phyloP scores from a whole-genome alignment of 140 eudicot genomes.

The Ambrosia hybrid region DNA sequence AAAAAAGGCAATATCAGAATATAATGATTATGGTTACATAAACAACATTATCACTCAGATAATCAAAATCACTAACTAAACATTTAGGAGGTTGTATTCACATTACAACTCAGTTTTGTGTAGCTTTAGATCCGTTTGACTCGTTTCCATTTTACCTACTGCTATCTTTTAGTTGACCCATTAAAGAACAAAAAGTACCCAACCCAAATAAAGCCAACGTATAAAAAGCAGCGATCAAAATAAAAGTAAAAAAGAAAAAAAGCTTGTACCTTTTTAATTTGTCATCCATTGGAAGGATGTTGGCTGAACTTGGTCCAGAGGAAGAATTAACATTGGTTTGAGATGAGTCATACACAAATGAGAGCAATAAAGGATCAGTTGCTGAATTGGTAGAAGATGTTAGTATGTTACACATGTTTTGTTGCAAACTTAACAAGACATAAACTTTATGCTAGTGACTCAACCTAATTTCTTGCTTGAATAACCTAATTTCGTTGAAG shows the following conservation, averaged over 20 bases:
- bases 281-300: slow-evolving; percentile 24
- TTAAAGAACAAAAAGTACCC: neutral
- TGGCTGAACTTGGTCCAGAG: slow-evolving; percentile 35
- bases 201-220: neutral
- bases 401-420: neutral
- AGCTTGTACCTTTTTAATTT: slow-evolving; percentile 40
- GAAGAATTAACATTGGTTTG: slow-evolving; percentile 31
- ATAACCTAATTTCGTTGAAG: no score
- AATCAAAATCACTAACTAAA: neutral
- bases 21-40: neutral
- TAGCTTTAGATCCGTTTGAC: neutral
- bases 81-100: neutral
- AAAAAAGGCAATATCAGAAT: neutral
- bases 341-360: slow-evolving; percentile 47
- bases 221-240: neutral
- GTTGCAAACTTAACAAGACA: no score
- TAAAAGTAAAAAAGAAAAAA: neutral
- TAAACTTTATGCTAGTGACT: no score
- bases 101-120: neutral
- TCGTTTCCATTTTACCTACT: neutral
- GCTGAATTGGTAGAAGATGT: slow-evolving; percentile 48
- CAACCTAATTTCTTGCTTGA: no score
- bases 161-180: neutral
- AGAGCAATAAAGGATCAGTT: slow-evolving; percentile 47
- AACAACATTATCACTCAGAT: neutral